Evolutionary conservation across 2,329 filamentous ascomycete genomes (phyloP), one percentile per base, ranked within the genome.

Genomic region (Pyrenophora seminiperda): DNA sequence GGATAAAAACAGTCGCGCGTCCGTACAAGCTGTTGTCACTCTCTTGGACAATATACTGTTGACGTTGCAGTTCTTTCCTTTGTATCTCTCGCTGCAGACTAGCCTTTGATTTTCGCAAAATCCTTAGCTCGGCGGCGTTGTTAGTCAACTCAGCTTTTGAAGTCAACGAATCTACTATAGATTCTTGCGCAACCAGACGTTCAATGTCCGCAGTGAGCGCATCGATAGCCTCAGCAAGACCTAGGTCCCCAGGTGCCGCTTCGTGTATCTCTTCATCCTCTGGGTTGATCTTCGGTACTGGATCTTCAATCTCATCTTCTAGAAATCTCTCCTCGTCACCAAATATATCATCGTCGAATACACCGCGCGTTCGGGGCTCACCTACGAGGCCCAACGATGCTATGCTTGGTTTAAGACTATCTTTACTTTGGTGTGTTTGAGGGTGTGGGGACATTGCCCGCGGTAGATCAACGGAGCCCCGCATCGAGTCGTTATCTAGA

Each of bases 1-100:
- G 94, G 69, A 99, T 97, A 62, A 84, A 88, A 63, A 97, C 85
- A 0, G 86, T 90, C 2, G 94, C 93, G 14, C 93, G 89, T 2
- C 94, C 94, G 66, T 96, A 97, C 18, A 99, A 79, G 71, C 91
- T 96, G 72, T 96, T 99, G 71, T 99, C 95, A 67, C 91, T 97
- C 74, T 99, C 94, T 73, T 99, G 94, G 6, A 97, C 86, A 37
- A 96, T 90, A 63, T 99, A 99, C 70, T 99, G 95, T 72, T 96
- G 94, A 43, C 92, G 84, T 71, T 99, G 94, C 66, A 99, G 83
- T 73, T 97, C 93, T 70, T 97, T 99, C 27, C 92, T 86, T 48
- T 91, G 84, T 46, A 97, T 91, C 72, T 99, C 94, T 59, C 94
- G 83, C 66, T 96, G 89, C 49, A 99, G 77, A 72, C 94, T 99